A percentile compares a stretch with the other conserved stretches of the same genome.
These are phyloP conservation scores for Phytophthora palmivora DNA, from an alignment of 352 stramenopile genomes.

Conservation along the genomic window DNA sequence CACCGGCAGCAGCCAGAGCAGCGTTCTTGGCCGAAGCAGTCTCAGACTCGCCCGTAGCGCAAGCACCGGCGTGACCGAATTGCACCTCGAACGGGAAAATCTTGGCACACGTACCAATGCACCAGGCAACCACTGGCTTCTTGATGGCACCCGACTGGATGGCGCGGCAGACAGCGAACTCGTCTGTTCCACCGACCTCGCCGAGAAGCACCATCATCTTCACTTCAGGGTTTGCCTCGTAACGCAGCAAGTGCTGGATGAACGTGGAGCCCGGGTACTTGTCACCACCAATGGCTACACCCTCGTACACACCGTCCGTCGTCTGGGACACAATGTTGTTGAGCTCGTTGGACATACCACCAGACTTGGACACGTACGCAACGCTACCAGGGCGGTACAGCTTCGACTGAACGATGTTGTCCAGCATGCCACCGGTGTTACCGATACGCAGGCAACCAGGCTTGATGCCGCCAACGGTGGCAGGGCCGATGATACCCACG, in stretches of 20 bases:
- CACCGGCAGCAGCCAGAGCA: constrained; percentile 89
- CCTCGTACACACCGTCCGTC: constrained; percentile 96
- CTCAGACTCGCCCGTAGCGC: constrained; percentile 93
- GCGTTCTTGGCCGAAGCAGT: constrained; percentile 95
- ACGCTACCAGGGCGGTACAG: constrained; percentile 96
- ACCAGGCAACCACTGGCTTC: constrained; percentile 98
- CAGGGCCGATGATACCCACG: constrained; percentile 95
- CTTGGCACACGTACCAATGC: constrained; percentile 97
- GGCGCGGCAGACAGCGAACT: constrained; percentile 95
- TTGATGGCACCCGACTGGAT: constrained; percentile 94
- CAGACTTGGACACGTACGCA: constrained; percentile 97
- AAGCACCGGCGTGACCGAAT: constrained; percentile 96
- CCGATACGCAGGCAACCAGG: constrained; percentile 97
- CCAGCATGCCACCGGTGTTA: constrained; percentile 98
- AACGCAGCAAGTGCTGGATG: constrained; percentile 96
- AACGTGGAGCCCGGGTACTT: constrained; percentile 97
- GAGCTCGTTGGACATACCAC: constrained; percentile 98
- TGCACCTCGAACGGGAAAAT: constrained; percentile 98
- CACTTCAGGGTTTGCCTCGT: constrained; percentile 95
- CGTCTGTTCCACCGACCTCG: constrained; percentile 96
- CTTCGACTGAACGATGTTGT: constrained; percentile 98
- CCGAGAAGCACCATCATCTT: constrained; percentile 98
- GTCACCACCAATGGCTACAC: constrained; percentile 94
- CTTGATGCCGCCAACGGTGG: constrained; percentile 97
- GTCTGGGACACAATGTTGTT: constrained; percentile 98